Base-by-base conservation (phyloP, 106 monocot species). In the Dendrobium nobile region DNA sequence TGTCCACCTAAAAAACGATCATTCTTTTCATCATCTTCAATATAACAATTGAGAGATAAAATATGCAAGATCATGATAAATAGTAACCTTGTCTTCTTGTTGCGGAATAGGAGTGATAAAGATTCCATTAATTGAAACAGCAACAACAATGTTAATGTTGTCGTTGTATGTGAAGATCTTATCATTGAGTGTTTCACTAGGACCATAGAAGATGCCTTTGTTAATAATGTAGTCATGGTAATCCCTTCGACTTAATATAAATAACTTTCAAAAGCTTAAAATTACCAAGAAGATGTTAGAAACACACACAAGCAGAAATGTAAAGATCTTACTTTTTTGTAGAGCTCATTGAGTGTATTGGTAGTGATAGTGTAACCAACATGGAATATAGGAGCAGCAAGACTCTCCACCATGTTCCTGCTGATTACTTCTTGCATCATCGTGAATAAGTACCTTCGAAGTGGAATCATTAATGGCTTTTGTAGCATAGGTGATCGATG, bases 91-190 rank as follows among this genome's bases (percentile, higher is more conserved):
- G 77, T 92, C 90, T 27, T 27, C 90, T 82, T 92, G 88, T 77
- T 92, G 88, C 42, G 92, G 89, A 37, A 98, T 94, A 24, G 97
- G 97, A 13, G 97, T 98, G 77, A 98, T 94, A 79, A 98, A 73
- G 75, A 94, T 26, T 88, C 98, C 92, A 79, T 94, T 91, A 0
- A 94, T 95, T 48, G 98, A 91, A 44, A 95, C 94, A 7, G 92
- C 94, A 54, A 98, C 92, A 22, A 94, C 94, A 86, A 98, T 92
- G 75, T 97, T 98, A 64, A 98, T 94, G 78, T 87, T 94, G 75
- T 85, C 91, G 54, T 91, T 94, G 64, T 94, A 92, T 0, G 89
- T 98, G 79, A 92, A 98, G 84, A 92, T 95, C 89, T 91, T 91
- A 93, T 84, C 9, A 98, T 91, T 2, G 91, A 92, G 73, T 98